Base-by-base conservation (phyloP, 768 basidiomycete genomes). In the Boletus barrowsii region DNA sequence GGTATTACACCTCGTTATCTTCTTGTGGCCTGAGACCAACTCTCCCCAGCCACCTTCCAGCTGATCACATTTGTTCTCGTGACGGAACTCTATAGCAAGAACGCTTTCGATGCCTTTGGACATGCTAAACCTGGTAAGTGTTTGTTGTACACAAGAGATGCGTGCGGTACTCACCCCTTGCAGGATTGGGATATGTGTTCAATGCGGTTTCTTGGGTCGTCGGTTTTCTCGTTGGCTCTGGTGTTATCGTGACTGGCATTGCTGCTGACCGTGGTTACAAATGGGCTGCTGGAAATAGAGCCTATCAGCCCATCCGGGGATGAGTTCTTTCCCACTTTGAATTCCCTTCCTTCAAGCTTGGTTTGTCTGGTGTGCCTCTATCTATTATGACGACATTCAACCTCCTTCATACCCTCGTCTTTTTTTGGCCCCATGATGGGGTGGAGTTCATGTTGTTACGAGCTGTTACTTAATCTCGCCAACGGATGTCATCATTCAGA, bases 261-360 rank as follows among this genome's bases (percentile, higher is more conserved):
- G 75, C 79, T 48, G 79, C 79, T 17, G 72, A 75, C 54, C 69
- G 64, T 32, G 79, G 53, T 20, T 73, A 86, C 57, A 73, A 71
- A 52, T 91, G 89, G 89, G 88, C 88, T 37, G 88, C 88, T 35
- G 88, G 88, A 42, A 85, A 86, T 59, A 77, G 87, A 53, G 80
- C 81, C 13, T 89, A 91, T 66, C 73, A 66, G 9, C 73, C 68
- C 5, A 72, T 73, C 20, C 54, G 44, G 1, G 65, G 56, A 17
- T 69, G 53, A 70, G 26, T 33, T 10, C 8, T 33, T 15, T 49
- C 20, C 13, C 24, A 24, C 30, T 11, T 26, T 33, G n/a, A 39
- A 18, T 10, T 4, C 0, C 6, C n/a, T 42, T 10, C 9, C 10
- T 3, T 53, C 29, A 14, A 13, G 14, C 33, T 35, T 35, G 33